Evolutionary conservation across 2,329 filamentous ascomycete genomes (phyloP), one percentile per base, ranked within the genome.

Genomic region (Cercospora sp.): DNA sequence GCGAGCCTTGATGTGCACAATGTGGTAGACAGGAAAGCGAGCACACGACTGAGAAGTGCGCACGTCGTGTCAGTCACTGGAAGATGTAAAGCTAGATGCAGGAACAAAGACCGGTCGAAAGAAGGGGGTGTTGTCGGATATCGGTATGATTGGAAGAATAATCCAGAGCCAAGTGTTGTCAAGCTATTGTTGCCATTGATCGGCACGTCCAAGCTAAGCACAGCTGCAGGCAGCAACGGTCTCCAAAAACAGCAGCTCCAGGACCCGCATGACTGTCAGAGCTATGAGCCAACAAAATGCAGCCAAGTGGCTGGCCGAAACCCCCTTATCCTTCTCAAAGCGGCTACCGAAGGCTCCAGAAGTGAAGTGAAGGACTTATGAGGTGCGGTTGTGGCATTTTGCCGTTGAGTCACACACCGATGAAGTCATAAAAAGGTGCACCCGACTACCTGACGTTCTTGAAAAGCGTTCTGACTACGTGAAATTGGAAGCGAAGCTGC

Each of bases 401-500:
- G 5, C 0, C 3, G 12, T 16, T 1, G 2, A 36, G 2, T 1
- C 1, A 33, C 1, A 3, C 31, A 12, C 10, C 31, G 31, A 33
- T 33, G 31, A 4, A 33, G 31, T 13, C 10, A 33, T 33, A 1
- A 33, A 33, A 1, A 12, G 31, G 20, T 20, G 20, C 20, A 20
- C 20, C 20, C 3, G 20, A 3, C 26, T 28, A 7, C 26, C 26
- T 28, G 26, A 3, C 26, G n/a, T 45, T n/a, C 20, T 16, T 18
- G 12, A 16, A 13, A 36, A 13, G 33, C 33, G 13, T 36, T 36
- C 12, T 16, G 1, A 5, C 12, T 4, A 36, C 33, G 33, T 36
- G 33, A 36, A 12, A 4, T 36, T 3, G 5, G 33, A 36, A 36
- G 33, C 33, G 12, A 36, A 16, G 33, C 33, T 36, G 33, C 12